Evolutionary conservation across 192 early-diverging fungal genomes (phyloP).

Genomic region (Backusella macrospora): DNA sequence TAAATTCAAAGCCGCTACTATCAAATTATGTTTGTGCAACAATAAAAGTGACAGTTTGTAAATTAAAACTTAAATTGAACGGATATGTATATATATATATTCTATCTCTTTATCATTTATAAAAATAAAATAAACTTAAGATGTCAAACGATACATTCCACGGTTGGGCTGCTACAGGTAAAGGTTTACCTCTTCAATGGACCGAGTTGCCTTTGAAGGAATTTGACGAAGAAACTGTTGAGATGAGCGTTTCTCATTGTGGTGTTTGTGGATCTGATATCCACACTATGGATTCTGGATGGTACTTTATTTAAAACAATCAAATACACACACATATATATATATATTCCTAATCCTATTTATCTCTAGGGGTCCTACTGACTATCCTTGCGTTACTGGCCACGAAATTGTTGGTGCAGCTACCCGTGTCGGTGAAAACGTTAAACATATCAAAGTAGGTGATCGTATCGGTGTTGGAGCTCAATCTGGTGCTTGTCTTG

Average conservation of each 20-base stretch:
- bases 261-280: constrained; percentile 82
- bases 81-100: neutral
- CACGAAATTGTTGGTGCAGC: constrained; percentile 59
- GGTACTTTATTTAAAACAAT: too few species aligned
- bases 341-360: too few species aligned
- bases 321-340: too few species aligned
- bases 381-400: constrained; percentile 50
- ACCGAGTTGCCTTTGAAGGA: constrained; percentile 36
- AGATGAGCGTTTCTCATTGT: constrained; percentile 58
- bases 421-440: constrained; percentile 44
- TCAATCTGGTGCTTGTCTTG: constrained; percentile 60
- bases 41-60: neutral
- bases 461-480: constrained; percentile 63
- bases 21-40: neutral
- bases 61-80: neutral
- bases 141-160: constrained; percentile 31
- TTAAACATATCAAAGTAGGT: constrained; percentile 45
- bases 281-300: constrained; percentile 63
- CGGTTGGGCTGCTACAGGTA: constrained; percentile 30
- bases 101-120: neutral
- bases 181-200: constrained; percentile 29
- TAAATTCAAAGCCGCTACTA: neutral
- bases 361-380: neutral
- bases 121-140: constrained; percentile 15
- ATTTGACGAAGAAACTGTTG: constrained; percentile 47